Evolutionary conservation across 257 asterid species (phyloP).

Genomic region (Plantago elongata): DNA sequence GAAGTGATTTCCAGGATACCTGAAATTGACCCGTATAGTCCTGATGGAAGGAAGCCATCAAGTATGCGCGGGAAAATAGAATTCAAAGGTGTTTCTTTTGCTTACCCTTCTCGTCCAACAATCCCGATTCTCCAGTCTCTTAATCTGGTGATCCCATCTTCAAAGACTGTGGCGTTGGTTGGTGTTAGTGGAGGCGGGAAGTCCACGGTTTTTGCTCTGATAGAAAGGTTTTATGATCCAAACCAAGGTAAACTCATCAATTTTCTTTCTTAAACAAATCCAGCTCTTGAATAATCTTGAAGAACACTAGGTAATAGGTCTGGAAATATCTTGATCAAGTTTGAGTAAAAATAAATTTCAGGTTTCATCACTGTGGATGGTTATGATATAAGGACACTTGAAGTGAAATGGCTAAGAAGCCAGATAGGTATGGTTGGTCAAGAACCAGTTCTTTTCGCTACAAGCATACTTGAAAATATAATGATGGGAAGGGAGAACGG

Average conservation of each 20-base stretch:
- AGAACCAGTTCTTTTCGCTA: slow-evolving; percentile 74
- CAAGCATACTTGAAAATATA: slow-evolving; percentile 69
- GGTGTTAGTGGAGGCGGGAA: slow-evolving; percentile 86
- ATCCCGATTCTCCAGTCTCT: slow-evolving; percentile 55
- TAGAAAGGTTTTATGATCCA: slow-evolving; percentile 81
- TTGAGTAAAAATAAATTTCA: slow-evolving; percentile 15
- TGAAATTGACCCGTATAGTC: slow-evolving; percentile 59
- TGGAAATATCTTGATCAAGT: slow-evolving; percentile 2
- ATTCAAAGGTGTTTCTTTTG: slow-evolving; percentile 51
- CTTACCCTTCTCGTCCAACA: slow-evolving; percentile 78
- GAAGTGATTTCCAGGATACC: slow-evolving; percentile 66
- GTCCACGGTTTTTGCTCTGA: slow-evolving; percentile 71
- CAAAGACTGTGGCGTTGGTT: slow-evolving; percentile 65
- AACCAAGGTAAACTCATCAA: slow-evolving; percentile 35
- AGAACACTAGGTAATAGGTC: not conserved
- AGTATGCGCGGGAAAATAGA: slow-evolving; percentile 53
- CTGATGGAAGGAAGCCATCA: slow-evolving; percentile 54
- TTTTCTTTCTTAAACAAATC: not conserved
- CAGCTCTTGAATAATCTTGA: not conserved
- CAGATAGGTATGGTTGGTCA: slow-evolving; percentile 94
- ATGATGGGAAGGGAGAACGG: slow-evolving; percentile 76
- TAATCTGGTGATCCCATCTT: slow-evolving; percentile 49
- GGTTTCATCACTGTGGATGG: slow-evolving; percentile 67
- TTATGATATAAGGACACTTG: slow-evolving; percentile 64
- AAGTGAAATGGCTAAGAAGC: slow-evolving; percentile 80